Conservation (phyloP, 164 flowering plant species). For the Aristolochia fimbriata region DNA sequence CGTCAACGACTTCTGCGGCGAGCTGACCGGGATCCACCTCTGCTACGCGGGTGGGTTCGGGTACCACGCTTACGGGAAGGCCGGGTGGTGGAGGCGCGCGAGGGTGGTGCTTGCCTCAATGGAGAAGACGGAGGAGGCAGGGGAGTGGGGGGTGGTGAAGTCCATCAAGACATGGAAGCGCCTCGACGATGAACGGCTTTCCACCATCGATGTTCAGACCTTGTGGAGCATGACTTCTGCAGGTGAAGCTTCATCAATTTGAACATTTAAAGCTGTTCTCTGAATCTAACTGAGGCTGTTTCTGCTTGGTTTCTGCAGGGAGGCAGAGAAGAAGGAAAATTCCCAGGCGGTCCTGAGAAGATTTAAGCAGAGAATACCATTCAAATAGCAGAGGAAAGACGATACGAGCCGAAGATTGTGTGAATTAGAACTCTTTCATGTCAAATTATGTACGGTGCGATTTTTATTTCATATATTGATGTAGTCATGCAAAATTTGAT, state of each 20-base stretch:
- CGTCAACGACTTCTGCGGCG: slow-evolving; percentile 84
- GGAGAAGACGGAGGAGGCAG: slow-evolving; percentile 38
- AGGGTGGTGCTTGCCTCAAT: slow-evolving; percentile 65
- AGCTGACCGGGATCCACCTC: slow-evolving; percentile 53
- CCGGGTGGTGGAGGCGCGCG: slow-evolving; percentile 88
- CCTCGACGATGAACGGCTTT: slow-evolving; percentile 61
- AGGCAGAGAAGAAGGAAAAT: no score
- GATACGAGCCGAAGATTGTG: no score
- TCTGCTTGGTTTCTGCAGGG: no score
- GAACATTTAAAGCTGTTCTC: no score
- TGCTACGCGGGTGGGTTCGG: slow-evolving; percentile 97
- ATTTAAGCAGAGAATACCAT: background rate
- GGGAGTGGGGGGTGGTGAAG: slow-evolving; percentile 77
- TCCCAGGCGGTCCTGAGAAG: background rate
- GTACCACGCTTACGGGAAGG: slow-evolving; percentile 94
- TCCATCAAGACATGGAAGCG: slow-evolving; percentile 92
- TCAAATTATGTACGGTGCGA: no score
- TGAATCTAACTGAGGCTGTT: no score
- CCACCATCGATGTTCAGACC: slow-evolving; percentile 53
- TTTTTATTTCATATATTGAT: no score
- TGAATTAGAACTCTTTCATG: no score
- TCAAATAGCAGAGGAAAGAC: no score
- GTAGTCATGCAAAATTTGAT: no score
- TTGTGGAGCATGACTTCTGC: slow-evolving; percentile 60
- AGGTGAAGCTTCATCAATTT: slow-evolving; percentile 22